phyloP scores from a whole-genome alignment of 371 early-diverging fungal genomes.

The Catenaria anguillulae region DNA sequence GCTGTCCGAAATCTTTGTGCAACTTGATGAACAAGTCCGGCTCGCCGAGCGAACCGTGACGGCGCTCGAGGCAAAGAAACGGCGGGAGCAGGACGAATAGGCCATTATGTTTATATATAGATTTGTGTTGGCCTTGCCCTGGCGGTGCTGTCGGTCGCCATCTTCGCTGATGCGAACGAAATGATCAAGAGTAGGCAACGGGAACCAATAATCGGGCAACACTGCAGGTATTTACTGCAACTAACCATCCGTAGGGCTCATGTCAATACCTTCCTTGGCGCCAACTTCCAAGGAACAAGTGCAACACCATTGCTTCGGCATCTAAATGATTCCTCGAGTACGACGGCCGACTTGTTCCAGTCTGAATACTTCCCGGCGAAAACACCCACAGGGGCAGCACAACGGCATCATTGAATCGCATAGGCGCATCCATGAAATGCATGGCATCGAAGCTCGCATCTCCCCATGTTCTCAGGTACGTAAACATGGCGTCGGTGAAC shows the following conservation, averaged over 20 bases:
- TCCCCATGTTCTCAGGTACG: background rate
- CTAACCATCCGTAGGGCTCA: no score
- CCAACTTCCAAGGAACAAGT: background rate
- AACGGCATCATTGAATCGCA: background rate
- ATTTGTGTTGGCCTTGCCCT: no score
- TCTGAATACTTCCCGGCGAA: background rate
- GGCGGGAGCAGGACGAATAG: conserved; percentile 26
- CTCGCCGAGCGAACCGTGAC: background rate
- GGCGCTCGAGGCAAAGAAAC: background rate
- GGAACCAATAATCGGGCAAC: conserved; percentile 10
- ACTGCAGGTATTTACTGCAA: no score
- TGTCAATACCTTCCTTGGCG: background rate
- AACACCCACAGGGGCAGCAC: background rate
- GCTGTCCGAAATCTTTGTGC: no score
- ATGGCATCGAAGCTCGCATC: background rate
- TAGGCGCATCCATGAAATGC: background rate
- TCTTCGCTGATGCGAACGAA: no score
- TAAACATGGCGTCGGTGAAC: background rate
- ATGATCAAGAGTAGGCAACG: background rate
- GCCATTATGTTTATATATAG: background rate
- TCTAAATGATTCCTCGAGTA: background rate
- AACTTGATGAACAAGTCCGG: background rate
- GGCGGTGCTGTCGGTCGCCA: no score
- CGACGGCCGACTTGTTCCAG: background rate
- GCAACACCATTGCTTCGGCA: background rate